A percentile compares a stretch with the other conserved stretches of the same genome.
Evolutionary conservation across 805 yeast genomes (phyloP).

Genomic region (Candida caryicola): DNA sequence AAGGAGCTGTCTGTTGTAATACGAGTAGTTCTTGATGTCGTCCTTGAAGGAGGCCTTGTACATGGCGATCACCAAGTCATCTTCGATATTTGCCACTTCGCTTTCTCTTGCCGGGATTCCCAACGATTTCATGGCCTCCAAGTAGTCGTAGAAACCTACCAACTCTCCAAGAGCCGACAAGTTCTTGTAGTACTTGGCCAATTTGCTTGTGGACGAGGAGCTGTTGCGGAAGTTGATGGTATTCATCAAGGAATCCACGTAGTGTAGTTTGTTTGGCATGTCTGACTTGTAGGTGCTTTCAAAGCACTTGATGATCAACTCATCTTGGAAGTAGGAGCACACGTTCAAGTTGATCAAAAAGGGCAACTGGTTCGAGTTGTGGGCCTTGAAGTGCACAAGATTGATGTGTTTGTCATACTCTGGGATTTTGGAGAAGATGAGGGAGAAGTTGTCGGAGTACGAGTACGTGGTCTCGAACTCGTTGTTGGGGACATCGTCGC

Average conservation of each 20-base stretch:
- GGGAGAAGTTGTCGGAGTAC: slow-evolving; percentile 32
- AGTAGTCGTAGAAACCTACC: slow-evolving; percentile 34
- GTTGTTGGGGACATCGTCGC: slow-evolving; percentile 5
- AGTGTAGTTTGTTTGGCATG: slow-evolving; percentile 27
- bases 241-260: slow-evolving; percentile 36
- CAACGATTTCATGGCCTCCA: slow-evolving; percentile 28
- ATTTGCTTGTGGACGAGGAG: slow-evolving; percentile 15
- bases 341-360: slow-evolving; percentile 30
- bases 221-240: slow-evolving; percentile 17
- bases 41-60: slow-evolving; percentile 27
- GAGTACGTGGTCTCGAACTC: slow-evolving; percentile 26
- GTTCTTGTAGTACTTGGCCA: slow-evolving; percentile 28
- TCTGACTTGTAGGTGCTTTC: slow-evolving; percentile 37
- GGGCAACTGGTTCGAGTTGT: slow-evolving; percentile 22
- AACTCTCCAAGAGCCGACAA: slow-evolving; percentile 27
- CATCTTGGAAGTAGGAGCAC: slow-evolving; percentile 36
- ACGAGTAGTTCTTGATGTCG: slow-evolving; percentile 38
- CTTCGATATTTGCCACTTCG: slow-evolving; percentile 23
- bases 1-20: slow-evolving; percentile 29
- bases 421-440: slow-evolving; percentile 31
- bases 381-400: slow-evolving; percentile 21
- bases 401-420: slow-evolving; percentile 38
- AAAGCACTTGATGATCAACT: slow-evolving; percentile 38
- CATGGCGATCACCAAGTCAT: slow-evolving; percentile 33
- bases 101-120: slow-evolving; percentile 22